phyloP scores from a whole-genome alignment of 176 grass and related monocot genomes.

The Olyra latifolia region DNA sequence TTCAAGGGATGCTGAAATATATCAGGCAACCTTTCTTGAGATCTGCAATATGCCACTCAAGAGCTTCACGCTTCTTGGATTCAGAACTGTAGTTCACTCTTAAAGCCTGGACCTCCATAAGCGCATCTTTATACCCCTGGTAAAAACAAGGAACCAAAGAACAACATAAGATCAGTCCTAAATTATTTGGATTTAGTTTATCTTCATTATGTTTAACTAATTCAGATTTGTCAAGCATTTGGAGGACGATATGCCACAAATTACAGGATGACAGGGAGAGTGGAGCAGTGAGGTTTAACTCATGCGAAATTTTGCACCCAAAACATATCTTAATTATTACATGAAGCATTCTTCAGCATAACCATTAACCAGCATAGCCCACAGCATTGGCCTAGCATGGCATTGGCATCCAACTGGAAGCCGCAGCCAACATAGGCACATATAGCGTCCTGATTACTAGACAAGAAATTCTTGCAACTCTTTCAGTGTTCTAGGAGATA shows the following conservation, averaged over 20 bases:
- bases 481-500: neutral
- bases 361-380: neutral
- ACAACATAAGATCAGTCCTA: neutral
- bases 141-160: constrained; percentile 5
- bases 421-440: neutral
- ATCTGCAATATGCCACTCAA: constrained; percentile 48
- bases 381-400: constrained; percentile 14
- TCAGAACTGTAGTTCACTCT: constrained; percentile 59
- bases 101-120: constrained; percentile 52
- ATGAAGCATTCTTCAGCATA: neutral
- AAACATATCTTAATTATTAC: neutral
- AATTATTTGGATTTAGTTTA: neutral
- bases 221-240: no score
- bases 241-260: no score
- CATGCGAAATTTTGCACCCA: neutral
- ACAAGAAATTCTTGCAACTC: neutral
- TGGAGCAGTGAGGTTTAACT: neutral
- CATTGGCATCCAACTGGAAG: no score
- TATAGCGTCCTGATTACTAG: neutral
- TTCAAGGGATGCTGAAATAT: neutral
- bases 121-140: constrained; percentile 78
- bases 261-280: neutral
- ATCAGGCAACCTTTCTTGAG: constrained; percentile 60
- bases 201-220: no score
- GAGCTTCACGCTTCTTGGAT: constrained; percentile 55